Percentiles rank a stretch among this genome's conserved stretches.
Conservation (phyloP, 495 filamentous ascomycete genomes). For the Pyrenula aspistea region DNA sequence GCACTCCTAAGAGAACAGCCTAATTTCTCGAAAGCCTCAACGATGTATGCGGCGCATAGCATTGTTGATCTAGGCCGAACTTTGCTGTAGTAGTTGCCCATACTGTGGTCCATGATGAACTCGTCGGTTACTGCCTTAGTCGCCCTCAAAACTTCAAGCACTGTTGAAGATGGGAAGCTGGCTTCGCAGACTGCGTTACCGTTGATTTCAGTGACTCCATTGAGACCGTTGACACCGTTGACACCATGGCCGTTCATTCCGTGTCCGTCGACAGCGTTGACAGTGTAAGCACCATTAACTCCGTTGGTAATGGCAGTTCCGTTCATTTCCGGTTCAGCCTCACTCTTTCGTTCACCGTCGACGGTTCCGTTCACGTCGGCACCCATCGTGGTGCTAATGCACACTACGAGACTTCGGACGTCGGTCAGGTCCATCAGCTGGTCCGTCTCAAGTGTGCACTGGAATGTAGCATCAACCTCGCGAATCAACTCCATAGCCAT, state of each 20-base stretch:
- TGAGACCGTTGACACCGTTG: slow-evolving; percentile 1
- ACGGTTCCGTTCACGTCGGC: slow-evolving; percentile 1
- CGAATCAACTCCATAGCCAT: slow-evolving; percentile 25
- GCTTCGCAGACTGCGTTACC: not conserved
- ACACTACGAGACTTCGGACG: slow-evolving; percentile 1
- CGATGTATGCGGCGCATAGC: slow-evolving; percentile 15
- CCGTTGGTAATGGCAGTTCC: slow-evolving; percentile 2
- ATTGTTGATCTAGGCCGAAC: slow-evolving; percentile 8
- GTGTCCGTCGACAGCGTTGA: not conserved
- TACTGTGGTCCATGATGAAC: slow-evolving; percentile 13
- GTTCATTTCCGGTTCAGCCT: not conserved
- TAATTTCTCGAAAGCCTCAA: slow-evolving; percentile 10
- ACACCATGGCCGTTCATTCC: not conserved
- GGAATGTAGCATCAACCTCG: slow-evolving; percentile 22
- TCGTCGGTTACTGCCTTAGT: slow-evolving; percentile 14
- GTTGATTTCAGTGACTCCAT: not conserved
- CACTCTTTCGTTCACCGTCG: not conserved
- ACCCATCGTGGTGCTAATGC: slow-evolving; percentile 1
- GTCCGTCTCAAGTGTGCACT: slow-evolving; percentile 13
- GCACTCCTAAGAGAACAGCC: slow-evolving; percentile 1
- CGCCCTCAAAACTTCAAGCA: slow-evolving; percentile 8
- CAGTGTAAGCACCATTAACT: not conserved
- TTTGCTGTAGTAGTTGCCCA: slow-evolving; percentile 11
- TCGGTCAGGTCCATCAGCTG: slow-evolving; percentile 6
- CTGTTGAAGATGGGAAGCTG: slow-evolving; percentile 1